phyloP scores from a whole-genome alignment of 805 yeast genomes.

The Wickerhamomyces rabaulensis region DNA sequence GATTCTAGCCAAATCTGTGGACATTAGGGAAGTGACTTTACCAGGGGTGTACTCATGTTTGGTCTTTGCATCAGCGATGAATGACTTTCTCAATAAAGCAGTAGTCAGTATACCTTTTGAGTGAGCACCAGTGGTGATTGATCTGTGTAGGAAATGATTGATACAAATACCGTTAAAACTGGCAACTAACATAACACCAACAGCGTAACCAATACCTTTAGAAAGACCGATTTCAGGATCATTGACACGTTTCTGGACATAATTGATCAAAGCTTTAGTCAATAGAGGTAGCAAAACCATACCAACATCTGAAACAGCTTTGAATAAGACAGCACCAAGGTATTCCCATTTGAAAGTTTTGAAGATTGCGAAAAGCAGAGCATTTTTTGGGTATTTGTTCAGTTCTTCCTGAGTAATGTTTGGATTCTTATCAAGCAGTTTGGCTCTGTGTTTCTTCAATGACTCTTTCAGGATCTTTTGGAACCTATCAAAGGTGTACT shows the following conservation, averaged over 20 bases:
- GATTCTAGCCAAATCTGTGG: slow-evolving; percentile 71
- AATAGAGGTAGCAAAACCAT: slow-evolving; percentile 50
- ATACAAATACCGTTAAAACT: slow-evolving; percentile 31
- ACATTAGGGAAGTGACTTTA: slow-evolving; percentile 64
- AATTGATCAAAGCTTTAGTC: slow-evolving; percentile 48
- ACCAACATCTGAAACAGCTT: slow-evolving; percentile 41
- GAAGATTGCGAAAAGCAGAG: slow-evolving; percentile 40
- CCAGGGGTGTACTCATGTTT: slow-evolving; percentile 53
- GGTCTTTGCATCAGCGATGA: slow-evolving; percentile 48
- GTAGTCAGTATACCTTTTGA: slow-evolving; percentile 61
- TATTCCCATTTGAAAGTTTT: slow-evolving; percentile 45
- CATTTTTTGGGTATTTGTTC: slow-evolving; percentile 33
- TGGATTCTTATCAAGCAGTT: slow-evolving; percentile 29
- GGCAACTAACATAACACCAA: slow-evolving; percentile 46
- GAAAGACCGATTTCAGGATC: slow-evolving; percentile 34
- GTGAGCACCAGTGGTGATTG: slow-evolving; percentile 61
- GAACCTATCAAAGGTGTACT: slow-evolving; percentile 35
- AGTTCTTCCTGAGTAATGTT: slow-evolving; percentile 34
- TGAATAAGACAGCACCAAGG: slow-evolving; percentile 33
- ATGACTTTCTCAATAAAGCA: slow-evolving; percentile 59
- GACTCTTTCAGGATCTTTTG: slow-evolving; percentile 27
- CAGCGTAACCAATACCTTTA: slow-evolving; percentile 55
- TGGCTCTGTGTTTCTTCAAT: slow-evolving; percentile 26
- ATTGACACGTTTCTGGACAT: slow-evolving; percentile 39
- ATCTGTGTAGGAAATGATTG: slow-evolving; percentile 47